Evolutionary conservation across 2,329 filamentous ascomycete species (phyloP).

Genomic region (Sporothrix schenckii): DNA sequence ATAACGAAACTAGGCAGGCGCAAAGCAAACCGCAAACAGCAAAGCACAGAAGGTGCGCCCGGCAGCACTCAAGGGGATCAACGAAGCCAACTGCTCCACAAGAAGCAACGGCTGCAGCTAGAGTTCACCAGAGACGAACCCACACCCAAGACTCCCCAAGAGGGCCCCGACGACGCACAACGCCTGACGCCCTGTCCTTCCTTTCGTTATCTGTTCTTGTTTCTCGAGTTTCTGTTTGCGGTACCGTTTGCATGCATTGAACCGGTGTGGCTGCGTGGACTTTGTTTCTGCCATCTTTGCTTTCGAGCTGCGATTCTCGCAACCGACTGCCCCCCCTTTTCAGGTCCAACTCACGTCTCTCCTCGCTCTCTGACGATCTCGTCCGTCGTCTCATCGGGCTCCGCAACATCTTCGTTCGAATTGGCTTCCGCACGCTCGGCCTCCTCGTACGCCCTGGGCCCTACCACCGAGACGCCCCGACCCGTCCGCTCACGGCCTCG

Average conservation of each 20-base stretch:
- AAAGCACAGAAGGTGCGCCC: neutral
- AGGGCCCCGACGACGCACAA: conserved; percentile 11
- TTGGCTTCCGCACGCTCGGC: neutral
- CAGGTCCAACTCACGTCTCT: neutral
- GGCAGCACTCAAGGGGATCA: conserved; percentile 11
- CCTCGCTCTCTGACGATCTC: neutral
- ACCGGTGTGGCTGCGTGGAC: neutral
- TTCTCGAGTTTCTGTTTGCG: neutral
- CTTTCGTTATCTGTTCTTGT: neutral
- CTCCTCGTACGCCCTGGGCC: neutral
- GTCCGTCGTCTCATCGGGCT: neutral
- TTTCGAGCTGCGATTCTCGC: conserved; percentile 13
- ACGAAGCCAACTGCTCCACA: conserved; percentile 20
- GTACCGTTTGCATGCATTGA: conserved; percentile 1
- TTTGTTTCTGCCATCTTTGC: neutral
- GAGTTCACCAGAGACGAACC: conserved; percentile 11
- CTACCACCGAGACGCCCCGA: neutral
- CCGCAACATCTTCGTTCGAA: conserved; percentile 3
- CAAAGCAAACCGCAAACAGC: neutral
- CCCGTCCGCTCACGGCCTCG: neutral
- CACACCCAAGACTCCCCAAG: conserved; percentile 3
- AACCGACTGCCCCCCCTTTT: conserved; percentile 11
- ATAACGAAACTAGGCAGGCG: conserved; percentile 20
- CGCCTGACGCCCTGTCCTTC: conserved; percentile 3
- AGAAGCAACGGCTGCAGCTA: conserved; percentile 18